phyloP scores from a whole-genome alignment of 768 basidiomycete species.

The Holtermanniella nyarrowii region DNA sequence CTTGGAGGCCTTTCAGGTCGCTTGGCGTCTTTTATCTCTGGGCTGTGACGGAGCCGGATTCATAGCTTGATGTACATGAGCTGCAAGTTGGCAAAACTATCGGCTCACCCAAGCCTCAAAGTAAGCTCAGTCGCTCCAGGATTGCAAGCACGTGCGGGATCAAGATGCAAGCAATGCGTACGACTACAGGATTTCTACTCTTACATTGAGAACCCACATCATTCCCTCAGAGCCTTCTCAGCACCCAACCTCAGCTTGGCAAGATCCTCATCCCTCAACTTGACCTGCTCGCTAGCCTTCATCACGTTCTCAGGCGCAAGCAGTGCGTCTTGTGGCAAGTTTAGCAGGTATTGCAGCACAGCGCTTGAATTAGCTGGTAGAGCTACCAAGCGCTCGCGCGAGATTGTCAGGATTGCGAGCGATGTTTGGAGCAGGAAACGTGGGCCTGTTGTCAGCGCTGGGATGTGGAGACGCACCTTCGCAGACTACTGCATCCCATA shows the following conservation, averaged over 20 bases:
- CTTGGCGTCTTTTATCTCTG: constrained; percentile 84
- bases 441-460: constrained; percentile 15
- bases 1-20: constrained; percentile 74
- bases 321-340: constrained; percentile 28
- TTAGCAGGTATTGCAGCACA: constrained; percentile 19
- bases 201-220: too few relatives aligned
- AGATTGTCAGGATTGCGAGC: constrained; percentile 26
- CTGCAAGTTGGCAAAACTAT: too few relatives aligned
- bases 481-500: constrained; percentile 29
- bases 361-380: constrained; percentile 13
- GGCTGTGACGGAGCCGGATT: constrained; percentile 51
- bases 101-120: too few relatives aligned
- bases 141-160: too few relatives aligned
- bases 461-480: constrained; percentile 15
- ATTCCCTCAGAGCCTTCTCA: constrained; percentile 28
- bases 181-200: too few relatives aligned
- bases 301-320: constrained; percentile 32
- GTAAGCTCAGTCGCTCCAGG: too few relatives aligned
- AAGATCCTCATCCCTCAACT: constrained; percentile 30
- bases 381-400: constrained; percentile 22
- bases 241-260: constrained; percentile 18
- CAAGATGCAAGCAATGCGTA: too few relatives aligned
- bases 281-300: constrained; percentile 23
- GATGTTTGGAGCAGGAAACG: constrained; percentile 30
- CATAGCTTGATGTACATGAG: neutral